Evolutionary conservation across 108 stramenopile genomes (phyloP), one percentile per base, ranked within the genome.

Genomic region (Phaeodactylum tricornutum): DNA sequence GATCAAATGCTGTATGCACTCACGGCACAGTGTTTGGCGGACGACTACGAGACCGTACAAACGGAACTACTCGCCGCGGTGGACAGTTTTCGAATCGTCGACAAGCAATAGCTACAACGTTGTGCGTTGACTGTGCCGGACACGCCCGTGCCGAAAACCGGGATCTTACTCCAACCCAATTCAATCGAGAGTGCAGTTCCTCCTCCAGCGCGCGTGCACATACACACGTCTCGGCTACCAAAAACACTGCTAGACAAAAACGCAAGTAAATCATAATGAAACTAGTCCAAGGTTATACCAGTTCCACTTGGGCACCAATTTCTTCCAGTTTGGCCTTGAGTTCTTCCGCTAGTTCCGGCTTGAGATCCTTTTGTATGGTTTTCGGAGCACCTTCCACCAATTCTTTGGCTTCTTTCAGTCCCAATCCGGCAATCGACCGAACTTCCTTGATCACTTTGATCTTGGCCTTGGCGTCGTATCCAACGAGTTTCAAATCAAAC

Each of bases 401-500:
- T 51, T 89, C 94, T 64, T 96, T 96, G 58, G 94, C 92, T 67
- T 96, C 94, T 62, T 96, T 93, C 50, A 96, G 57, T 8, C 94
- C 94, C 34, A 96, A 56, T 39, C 79, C 81, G 16, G 94, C 72
- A 47, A 96, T 79, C 4, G 77, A 43, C 29, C 89, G 55, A 29
- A 96, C 73, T 65, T 96, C 92, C 70, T 96, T 96, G 64, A 96
- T 96, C 39, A 96, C 81, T 66, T 96, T 96, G 60, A 96, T 93
- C 59, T 97, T 97, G 19, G 79, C 68, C 66, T 91, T 91, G 46
- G 75, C 88, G 56, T 97, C 92, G 46, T 87, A 94, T 29, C 77
- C 81, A 16, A 67, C 61, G 35, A 97, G 59, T 55, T 92, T 92
- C 26, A 97, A 23, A 64, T 87, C 84, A 52, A 92, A 85, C 23